phyloP scores from a whole-genome alignment of 352 stramenopile genomes.

The Phytophthora meadii region DNA sequence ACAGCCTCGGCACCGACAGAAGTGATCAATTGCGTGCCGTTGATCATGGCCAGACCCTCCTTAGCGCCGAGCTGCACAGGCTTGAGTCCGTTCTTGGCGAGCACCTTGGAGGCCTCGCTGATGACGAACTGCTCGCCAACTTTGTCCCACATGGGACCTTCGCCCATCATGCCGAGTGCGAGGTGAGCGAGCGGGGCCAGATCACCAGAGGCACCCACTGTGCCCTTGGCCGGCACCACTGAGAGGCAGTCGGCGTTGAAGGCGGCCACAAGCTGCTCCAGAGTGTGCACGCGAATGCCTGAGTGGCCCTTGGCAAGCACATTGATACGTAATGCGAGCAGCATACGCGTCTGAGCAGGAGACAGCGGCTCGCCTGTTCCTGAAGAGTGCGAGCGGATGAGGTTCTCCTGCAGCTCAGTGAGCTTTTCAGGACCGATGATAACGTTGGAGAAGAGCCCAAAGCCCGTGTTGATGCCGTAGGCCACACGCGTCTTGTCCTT shows the following conservation, averaged over 20 bases:
- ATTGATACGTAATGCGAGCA: conserved; percentile 90
- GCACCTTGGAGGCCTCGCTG: conserved; percentile 62
- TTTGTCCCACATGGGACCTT: conserved; percentile 90
- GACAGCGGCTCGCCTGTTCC: conserved; percentile 82
- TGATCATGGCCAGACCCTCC: conserved; percentile 92
- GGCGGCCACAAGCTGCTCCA: conserved; percentile 79
- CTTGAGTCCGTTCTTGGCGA: conserved; percentile 73
- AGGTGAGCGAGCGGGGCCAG: conserved; percentile 87
- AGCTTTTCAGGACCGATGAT: conserved; percentile 89
- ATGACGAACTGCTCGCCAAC: conserved; percentile 61
- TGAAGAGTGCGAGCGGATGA: conserved; percentile 83
- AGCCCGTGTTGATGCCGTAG: conserved; percentile 94
- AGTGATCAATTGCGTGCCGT: conserved; percentile 92
- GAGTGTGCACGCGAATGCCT: conserved; percentile 79
- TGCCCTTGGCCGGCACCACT: conserved; percentile 85
- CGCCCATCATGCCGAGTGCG: conserved; percentile 90
- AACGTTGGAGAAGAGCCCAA: conserved; percentile 92
- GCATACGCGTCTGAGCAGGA: conserved; percentile 82
- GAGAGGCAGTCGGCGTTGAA: conserved; percentile 91
- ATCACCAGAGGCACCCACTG: conserved; percentile 89
- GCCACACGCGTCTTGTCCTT: conserved; percentile 78
- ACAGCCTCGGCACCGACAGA: conserved; percentile 84
- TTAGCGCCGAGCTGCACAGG: conserved; percentile 87
- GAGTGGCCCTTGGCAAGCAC: conserved; percentile 90
- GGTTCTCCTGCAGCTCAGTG: conserved; percentile 85